Base-by-base conservation (phyloP, 2,329 filamentous ascomycete genomes). In the Arthrinium puccinioides region DNA sequence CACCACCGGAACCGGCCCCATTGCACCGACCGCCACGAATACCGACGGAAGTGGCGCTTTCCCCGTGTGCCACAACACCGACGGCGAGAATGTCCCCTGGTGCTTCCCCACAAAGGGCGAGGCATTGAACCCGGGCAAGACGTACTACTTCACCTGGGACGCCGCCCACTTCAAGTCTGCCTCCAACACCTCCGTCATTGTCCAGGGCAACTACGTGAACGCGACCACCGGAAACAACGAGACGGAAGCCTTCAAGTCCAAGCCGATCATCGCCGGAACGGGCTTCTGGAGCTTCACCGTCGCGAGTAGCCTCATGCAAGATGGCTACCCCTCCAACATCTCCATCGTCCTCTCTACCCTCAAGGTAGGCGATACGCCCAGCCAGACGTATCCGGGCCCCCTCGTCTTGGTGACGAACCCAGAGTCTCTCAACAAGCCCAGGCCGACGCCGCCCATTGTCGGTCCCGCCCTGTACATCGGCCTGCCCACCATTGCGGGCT, bases 101-200 rank as follows among this genome's bases (percentile, higher is more conserved):
- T 79, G 74, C 52, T 54, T 60, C 11, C 74, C 74, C 1, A 51
- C 56, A 8, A 47, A 55, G 13, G 64, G 64, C 39, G 63, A 62
- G 37, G 61, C 61, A 8, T 54, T 77, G 18, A 62, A 63, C 40
- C 59, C 61, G 2, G 68, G 60, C 21, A 57, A 49, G 10, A 72
- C 63, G 0, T 76, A 77, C 53, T 77, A 74, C 45, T 57, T 78
- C 37, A 75, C 70, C 20, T 78, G 74, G 73, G 72, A 79, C 45
- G 60, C 72, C 18, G 56, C 63, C 35, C 70, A 61, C 55, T 76
- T 73, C 59, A 60, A 61, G 29, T 6, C 18, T 48, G 51, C 57
- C 32, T 56, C 60, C 38, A 62, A 65, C 47, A 59, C 58, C 18
- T 62, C 59, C 31, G 50, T 68, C 37, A 48, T 42, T 21, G 39